Conservation (phyloP, 2,329 filamentous ascomycete species). For the Sclerotinia subarctica region DNA sequence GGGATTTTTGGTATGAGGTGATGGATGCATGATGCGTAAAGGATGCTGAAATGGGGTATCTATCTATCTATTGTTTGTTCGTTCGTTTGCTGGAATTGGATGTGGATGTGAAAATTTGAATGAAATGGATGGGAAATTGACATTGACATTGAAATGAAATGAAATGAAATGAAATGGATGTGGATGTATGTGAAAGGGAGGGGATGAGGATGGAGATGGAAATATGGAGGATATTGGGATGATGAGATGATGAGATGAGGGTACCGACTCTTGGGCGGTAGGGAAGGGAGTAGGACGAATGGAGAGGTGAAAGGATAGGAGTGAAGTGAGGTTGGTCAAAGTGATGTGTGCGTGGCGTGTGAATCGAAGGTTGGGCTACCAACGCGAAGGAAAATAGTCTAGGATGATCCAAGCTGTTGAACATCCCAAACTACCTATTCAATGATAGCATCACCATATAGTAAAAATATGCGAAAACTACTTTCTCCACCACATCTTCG, state of each 20-base stretch:
- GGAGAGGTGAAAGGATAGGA: not conserved
- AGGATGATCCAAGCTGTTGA: slow-evolving; percentile 29
- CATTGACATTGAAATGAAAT: slow-evolving; percentile 16
- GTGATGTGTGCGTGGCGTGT: not conserved
- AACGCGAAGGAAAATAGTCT: not conserved
- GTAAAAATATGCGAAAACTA: slow-evolving; percentile 20
- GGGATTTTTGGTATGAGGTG: no score
- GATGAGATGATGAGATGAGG: slow-evolving; percentile 22
- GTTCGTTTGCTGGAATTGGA: slow-evolving; percentile 41
- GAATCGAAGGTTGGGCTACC: slow-evolving; percentile 29
- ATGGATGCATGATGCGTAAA: slow-evolving; percentile 41
- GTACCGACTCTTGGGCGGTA: not conserved
- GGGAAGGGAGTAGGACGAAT: not conserved
- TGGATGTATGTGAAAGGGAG: no score
- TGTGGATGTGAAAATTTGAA: not conserved
- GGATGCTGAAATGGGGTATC: slow-evolving; percentile 53
- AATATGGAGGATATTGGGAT: not conserved
- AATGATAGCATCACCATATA: not conserved
- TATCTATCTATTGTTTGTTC: no score
- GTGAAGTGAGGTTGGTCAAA: not conserved
- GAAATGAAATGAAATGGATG: not conserved
- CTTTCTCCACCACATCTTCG: slow-evolving; percentile 39
- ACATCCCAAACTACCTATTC: slow-evolving; percentile 21
- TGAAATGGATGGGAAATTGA: no score
- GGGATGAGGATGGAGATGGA: not conserved